These are phyloP conservation scores for Bipolaris oryzae DNA, from an alignment of 2,329 filamentous ascomycete genomes.

Conservation along the genomic window DNA sequence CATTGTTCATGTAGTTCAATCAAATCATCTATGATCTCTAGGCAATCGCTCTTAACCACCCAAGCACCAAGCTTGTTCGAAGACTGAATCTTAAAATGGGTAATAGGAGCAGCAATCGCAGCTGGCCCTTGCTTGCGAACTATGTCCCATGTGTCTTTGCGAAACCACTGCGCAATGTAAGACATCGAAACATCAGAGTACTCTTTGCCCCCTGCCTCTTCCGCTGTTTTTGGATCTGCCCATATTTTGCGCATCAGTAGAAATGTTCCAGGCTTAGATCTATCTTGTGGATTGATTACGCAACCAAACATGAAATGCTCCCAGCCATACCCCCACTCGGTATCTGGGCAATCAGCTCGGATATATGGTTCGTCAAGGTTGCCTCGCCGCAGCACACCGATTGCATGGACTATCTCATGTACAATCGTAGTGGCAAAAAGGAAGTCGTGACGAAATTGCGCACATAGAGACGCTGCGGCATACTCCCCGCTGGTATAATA, in stretches of 20 bases:
- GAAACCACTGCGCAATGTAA: conserved; percentile 47
- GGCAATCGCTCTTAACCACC: conserved; percentile 25
- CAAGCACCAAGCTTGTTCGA: conserved; percentile 21
- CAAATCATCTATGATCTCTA: conserved; percentile 22
- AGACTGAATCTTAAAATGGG: conserved; percentile 33
- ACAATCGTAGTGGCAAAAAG: conserved; percentile 38
- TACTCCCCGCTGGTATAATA: conserved; percentile 34
- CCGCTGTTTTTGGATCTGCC: conserved; percentile 21
- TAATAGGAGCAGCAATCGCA: conserved; percentile 26
- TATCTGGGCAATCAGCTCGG: conserved; percentile 29
- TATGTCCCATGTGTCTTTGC: conserved; percentile 38
- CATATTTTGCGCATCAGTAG: conserved; percentile 41
- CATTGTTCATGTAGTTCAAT: conserved; percentile 15
- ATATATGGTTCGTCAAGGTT: conserved; percentile 36
- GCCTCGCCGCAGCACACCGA: conserved; percentile 42
- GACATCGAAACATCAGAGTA: conserved; percentile 41
- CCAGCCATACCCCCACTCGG: conserved; percentile 46
- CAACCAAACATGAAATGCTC: conserved; percentile 46
- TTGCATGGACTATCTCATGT: conserved; percentile 45
- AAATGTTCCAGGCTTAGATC: conserved; percentile 20
- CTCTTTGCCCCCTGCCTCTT: conserved; percentile 33
- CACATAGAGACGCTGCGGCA: conserved; percentile 27
- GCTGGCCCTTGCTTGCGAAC: conserved; percentile 29
- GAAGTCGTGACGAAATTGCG: conserved; percentile 45
- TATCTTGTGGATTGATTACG: conserved; percentile 41